Base-by-base conservation (phyloP, 2,329 filamentous ascomycete genomes). In the Rhinocladiella mackenziei region DNA sequence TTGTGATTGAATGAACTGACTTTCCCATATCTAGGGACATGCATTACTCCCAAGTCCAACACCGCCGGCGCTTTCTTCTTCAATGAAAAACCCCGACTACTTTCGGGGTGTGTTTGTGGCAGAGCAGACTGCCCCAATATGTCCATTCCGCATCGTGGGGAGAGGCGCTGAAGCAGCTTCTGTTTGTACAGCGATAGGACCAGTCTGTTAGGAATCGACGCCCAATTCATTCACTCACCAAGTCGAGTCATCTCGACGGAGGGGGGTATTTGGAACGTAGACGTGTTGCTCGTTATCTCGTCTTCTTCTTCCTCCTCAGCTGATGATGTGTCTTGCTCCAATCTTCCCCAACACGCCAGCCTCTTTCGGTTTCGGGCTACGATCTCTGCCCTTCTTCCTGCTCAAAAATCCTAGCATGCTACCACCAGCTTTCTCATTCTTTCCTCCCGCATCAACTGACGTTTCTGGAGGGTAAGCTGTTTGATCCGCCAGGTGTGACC, bases 311-410 rank as follows among this genome's bases (percentile, higher is more conserved):
- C 10, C 13, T 23, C 23, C 57, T 70, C 71, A 85, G 57, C 79
- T 82, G 60, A 91, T 84, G 44, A 91, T 78, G 53, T 88, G 83
- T 62, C 92, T 77, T 8, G 92, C 89, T 11, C 92, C 92, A 64
- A 97, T 89, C 62, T 97, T 97, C 45, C 92, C 92, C 46, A 98
- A 63, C 5, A 98, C 89, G 46, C 92, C 92, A 43, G 88, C 79
- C 68, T 97, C 89, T 64, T 88, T 91, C 18, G 89, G 89, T 69
- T 95, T 96, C 1, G 92, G 92, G 62, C 89, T 96, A 65, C 89
- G 82, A 43, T 89, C 88, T 52, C 89, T 76, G 19, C 89, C 88
- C 71, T 87, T 95, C 70, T 94, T 95, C 59, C 89, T 77, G 54
- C 79, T 86, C 49, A 97, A 73, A 64, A 98, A 94, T 1, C 88